Base-by-base conservation (phyloP, 2,329 filamentous ascomycete species). In the Fusarium graminum region DNA sequence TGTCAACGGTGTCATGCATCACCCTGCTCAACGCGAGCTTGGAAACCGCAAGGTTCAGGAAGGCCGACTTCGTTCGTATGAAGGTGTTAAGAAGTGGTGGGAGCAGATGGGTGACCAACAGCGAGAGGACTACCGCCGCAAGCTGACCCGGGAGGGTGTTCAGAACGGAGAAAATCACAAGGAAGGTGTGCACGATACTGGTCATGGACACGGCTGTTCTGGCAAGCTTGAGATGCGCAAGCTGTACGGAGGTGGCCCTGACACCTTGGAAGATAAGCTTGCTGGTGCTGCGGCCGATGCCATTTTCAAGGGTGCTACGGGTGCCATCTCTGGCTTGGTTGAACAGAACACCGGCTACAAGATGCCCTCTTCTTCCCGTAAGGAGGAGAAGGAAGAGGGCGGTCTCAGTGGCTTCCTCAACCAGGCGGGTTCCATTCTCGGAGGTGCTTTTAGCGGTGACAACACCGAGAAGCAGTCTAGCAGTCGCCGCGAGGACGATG, bases 81-180 rank as follows among this genome's bases (percentile, higher is more conserved):
- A 82, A n/a, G 88, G 89, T 17, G 90, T 97, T 7, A 82, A 92
- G 77, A 82, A 91, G 67, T 97, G 94, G 94, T 97, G 94, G 94
- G 76, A 81, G 39, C 81, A 86, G 53, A 88, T 93, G 80, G 81
- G 81, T 49, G 85, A 90, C 7, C 75, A 80, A 29, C 87, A 88
- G 58, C 86, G 88, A 69, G 81, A 91, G 14, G 86, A 88, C 32
- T 88, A 95, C 65, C 90, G 92, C 54, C 79, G 84, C 50, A 91
- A 93, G 79, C 85, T 97, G 43, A 92, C 90, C 71, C 89, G 92
- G 17, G 83, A 90, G 0, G 94, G 94, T 59, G 92, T 97, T 47
- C 77, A 88, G 75, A 83, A 87, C 44, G 92, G 92, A 16, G 84
- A 90, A 62, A 97, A 97, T 78, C 94, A 97, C 80, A 94, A 92